These are phyloP conservation scores for Metarhizium brunneum DNA, from an alignment of 2,329 filamentous ascomycete species.

Conservation along the genomic window DNA sequence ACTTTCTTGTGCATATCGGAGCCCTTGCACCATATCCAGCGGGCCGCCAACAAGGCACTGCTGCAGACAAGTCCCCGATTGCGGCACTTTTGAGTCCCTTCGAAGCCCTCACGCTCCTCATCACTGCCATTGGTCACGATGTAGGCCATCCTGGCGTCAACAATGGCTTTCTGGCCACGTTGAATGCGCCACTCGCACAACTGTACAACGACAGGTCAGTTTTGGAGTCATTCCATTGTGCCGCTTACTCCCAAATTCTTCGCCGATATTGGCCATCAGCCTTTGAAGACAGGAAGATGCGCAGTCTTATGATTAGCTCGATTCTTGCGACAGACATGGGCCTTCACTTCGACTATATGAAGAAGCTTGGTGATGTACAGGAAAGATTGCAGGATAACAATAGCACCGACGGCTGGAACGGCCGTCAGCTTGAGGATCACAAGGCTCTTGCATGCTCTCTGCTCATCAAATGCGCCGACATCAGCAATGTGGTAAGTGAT, in stretches of 20 bases:
- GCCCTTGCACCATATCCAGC: slow-evolving; percentile 59
- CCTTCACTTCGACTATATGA: slow-evolving; percentile 94
- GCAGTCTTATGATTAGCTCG: slow-evolving; percentile 91
- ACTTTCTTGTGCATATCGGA: slow-evolving; percentile 76
- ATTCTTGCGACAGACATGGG: slow-evolving; percentile 98
- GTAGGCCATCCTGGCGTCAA: slow-evolving; percentile 97
- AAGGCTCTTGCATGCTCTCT: slow-evolving; percentile 78
- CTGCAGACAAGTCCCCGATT: slow-evolving; percentile 50
- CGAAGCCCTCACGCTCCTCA: slow-evolving; percentile 78
- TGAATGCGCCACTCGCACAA: slow-evolving; percentile 88
- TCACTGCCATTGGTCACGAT: slow-evolving; percentile 96
- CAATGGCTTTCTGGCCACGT: slow-evolving; percentile 86
- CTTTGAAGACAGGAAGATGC: slow-evolving; percentile 70
- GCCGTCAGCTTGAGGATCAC: slow-evolving; percentile 65
- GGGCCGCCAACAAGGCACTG: slow-evolving; percentile 18
- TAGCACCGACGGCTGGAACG: slow-evolving; percentile 64
- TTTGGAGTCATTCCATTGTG: slow-evolving; percentile 93
- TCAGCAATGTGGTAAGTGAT: slow-evolving; percentile 84
- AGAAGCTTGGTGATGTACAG: slow-evolving; percentile 71
- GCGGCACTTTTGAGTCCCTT: slow-evolving; percentile 73
- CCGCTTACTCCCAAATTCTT: slow-evolving; percentile 91
- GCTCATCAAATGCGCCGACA: slow-evolving; percentile 95
- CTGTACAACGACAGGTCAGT: slow-evolving; percentile 97
- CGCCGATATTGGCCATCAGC: slow-evolving; percentile 82
- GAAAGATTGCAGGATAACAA: slow-evolving; percentile 62